A percentile compares a stretch with the other conserved stretches of the same genome.
Evolutionary conservation across 2,329 filamentous ascomycete species (phyloP).

Genomic region (Xylariaceae sp.): DNA sequence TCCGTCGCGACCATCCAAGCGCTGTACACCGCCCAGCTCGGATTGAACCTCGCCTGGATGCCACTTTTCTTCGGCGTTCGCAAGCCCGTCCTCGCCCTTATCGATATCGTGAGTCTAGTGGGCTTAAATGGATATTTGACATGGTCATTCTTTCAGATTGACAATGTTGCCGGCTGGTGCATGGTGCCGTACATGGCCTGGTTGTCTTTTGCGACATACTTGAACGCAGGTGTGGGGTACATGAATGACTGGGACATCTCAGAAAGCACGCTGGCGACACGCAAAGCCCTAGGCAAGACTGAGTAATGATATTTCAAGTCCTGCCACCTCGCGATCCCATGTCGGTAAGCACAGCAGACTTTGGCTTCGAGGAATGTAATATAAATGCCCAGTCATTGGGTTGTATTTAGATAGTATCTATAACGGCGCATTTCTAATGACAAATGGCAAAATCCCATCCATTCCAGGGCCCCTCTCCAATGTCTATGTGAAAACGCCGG

Average conservation of each 20-base stretch:
- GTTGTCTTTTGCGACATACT: constrained; percentile 83
- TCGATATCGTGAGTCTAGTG: constrained; percentile 68
- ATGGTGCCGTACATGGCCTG: constrained; percentile 81
- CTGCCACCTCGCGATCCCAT: too few species aligned
- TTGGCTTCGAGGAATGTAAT: too few species aligned
- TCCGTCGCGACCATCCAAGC: constrained; percentile 59
- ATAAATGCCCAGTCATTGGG: too few species aligned
- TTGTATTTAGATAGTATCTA: too few species aligned
- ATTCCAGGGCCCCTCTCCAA: too few species aligned
- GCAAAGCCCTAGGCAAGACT: constrained; percentile 25
- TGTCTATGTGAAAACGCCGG: too few species aligned
- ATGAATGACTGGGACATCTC: constrained; percentile 64
- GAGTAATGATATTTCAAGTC: too few species aligned
- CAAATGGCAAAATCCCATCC: too few species aligned
- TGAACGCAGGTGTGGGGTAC: constrained; percentile 65
- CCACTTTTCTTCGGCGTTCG: constrained; percentile 84
- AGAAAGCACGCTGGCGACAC: constrained; percentile 25
- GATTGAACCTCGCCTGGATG: constrained; percentile 84
- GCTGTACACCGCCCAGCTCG: constrained; percentile 82
- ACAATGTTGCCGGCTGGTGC: constrained; percentile 66
- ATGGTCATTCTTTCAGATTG: constrained; percentile 71
- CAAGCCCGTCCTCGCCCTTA: constrained; percentile 67
- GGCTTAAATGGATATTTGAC: constrained; percentile 71
- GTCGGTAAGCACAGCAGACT: too few species aligned
- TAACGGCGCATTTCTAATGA: too few species aligned